Evolutionary conservation across 805 yeast species (phyloP).

Genomic region (Brettanomyces anomalus): DNA sequence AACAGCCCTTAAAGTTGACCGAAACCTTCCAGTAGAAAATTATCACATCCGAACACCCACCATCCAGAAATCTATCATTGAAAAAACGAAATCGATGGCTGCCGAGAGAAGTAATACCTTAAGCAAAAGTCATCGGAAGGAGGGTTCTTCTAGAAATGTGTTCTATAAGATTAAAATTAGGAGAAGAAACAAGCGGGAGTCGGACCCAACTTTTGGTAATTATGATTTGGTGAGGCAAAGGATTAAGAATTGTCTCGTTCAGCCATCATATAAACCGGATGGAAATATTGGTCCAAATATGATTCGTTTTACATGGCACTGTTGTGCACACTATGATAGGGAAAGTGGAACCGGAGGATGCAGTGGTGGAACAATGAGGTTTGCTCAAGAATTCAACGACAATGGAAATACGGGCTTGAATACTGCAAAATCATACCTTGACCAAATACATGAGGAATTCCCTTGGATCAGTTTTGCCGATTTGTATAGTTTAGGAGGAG

Average conservation of each 20-base stretch:
- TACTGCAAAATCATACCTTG: conserved; percentile 46
- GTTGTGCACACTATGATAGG: conserved; percentile 71
- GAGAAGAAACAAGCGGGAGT: conserved; percentile 11
- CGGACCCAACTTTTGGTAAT: conserved; percentile 19
- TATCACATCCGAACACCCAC: neutral
- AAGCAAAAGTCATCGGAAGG: conserved; percentile 8
- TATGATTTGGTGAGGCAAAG: conserved; percentile 28
- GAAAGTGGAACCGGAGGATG: conserved; percentile 50
- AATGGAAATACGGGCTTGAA: conserved; percentile 58
- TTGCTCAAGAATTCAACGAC: conserved; percentile 44
- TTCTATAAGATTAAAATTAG: conserved; percentile 22
- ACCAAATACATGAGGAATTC: conserved; percentile 45
- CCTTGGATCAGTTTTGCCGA: conserved; percentile 77
- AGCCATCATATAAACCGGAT: conserved; percentile 43
- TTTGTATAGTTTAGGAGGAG: conserved; percentile 72
- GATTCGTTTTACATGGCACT: conserved; percentile 80
- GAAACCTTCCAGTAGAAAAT: neutral
- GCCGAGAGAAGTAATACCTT: conserved; percentile 1
- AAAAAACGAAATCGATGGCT: neutral
- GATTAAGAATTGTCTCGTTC: conserved; percentile 25
- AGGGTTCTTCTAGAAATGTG: conserved; percentile 3
- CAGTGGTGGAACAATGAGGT: conserved; percentile 61
- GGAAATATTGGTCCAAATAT: conserved; percentile 71
- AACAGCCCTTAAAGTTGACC: neutral
- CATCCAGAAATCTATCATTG: neutral